Evolutionary conservation across 257 asterid genomes (phyloP).

Genomic region (Penstemon eatonii): DNA sequence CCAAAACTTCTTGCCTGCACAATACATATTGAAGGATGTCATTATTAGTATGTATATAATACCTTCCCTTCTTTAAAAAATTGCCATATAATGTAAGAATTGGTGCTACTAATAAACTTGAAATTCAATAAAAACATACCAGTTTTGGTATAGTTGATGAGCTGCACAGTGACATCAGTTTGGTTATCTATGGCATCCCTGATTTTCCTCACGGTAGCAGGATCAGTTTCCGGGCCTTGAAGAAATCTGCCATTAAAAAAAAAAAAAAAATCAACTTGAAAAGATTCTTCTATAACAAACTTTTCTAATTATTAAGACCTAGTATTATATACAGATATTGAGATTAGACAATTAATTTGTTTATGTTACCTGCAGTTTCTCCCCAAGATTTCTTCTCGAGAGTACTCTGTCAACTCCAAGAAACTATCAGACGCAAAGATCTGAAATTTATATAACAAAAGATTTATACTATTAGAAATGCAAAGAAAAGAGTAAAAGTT

Average conservation of each 20-base stretch:
- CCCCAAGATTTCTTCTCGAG: constrained; percentile 95
- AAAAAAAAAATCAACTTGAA: no score
- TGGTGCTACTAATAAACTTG: not conserved
- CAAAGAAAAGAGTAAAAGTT: no score
- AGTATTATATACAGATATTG: no score
- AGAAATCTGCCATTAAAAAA: constrained; percentile 58
- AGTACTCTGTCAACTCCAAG: constrained; percentile 97
- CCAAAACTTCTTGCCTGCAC: constrained; percentile 94
- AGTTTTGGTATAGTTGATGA: constrained; percentile 93
- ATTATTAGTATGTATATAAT: no score
- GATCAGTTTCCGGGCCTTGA: constrained; percentile 99
- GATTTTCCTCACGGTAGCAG: constrained; percentile 82
- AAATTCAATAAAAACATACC: constrained; percentile 43
- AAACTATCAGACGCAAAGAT: constrained; percentile 99
- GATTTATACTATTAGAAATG: no score
- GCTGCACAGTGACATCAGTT: constrained; percentile 94
- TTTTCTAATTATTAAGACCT: no score
- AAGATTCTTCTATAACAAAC: no score
- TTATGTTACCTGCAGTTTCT: constrained; percentile 77
- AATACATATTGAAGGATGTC: not conserved
- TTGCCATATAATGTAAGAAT: no score
- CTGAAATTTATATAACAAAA: constrained; percentile 32
- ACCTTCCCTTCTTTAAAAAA: no score
- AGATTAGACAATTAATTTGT: no score
- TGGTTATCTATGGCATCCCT: constrained; percentile 90